A percentile compares a stretch with the other conserved stretches of the same genome.
These are phyloP conservation scores for Fusarium verrucosum DNA, from an alignment of 2,329 filamentous ascomycete genomes.

Conservation along the genomic window DNA sequence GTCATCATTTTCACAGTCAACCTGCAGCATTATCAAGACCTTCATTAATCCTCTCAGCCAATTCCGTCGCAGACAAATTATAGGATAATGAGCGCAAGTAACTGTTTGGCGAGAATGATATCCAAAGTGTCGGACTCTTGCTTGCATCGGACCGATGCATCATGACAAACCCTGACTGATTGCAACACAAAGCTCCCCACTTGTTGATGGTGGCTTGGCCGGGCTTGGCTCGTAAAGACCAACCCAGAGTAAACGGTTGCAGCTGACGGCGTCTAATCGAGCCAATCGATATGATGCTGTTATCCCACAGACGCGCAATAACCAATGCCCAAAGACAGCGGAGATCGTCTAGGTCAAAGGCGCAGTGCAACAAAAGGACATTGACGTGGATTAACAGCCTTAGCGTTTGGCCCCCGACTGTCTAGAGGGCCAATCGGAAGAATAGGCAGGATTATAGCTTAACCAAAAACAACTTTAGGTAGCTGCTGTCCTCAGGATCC, in stretches of 20 bases:
- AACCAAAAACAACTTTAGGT: slow-evolving; percentile 25
- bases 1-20: slow-evolving; percentile 7
- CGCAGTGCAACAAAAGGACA: slow-evolving; percentile 46
- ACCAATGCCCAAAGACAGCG: slow-evolving; percentile 19
- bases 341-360: slow-evolving; percentile 28
- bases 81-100: background rate
- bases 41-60: background rate
- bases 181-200: slow-evolving; percentile 25
- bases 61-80: background rate
- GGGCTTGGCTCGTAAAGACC: slow-evolving; percentile 34
- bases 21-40: background rate
- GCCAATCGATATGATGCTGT: slow-evolving; percentile 40
- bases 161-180: slow-evolving; percentile 22
- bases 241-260: slow-evolving; percentile 4
- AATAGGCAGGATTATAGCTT: slow-evolving; percentile 41
- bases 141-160: slow-evolving; percentile 27
- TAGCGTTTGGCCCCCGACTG: slow-evolving; percentile 39
- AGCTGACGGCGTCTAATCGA: slow-evolving; percentile 46
- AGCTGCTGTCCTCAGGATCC: slow-evolving; percentile 18
- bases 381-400: slow-evolving; percentile 46
- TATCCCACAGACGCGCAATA: slow-evolving; percentile 37
- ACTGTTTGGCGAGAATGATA: slow-evolving; percentile 7
- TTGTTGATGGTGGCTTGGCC: slow-evolving; percentile 23
- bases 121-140: slow-evolving; percentile 18
- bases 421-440: slow-evolving; percentile 46